A percentile compares a stretch with the other conserved stretches of the same genome.
These are phyloP conservation scores for Gleditsia sinensis DNA, from an alignment of 306 rosid genomes.

Conservation along the genomic window DNA sequence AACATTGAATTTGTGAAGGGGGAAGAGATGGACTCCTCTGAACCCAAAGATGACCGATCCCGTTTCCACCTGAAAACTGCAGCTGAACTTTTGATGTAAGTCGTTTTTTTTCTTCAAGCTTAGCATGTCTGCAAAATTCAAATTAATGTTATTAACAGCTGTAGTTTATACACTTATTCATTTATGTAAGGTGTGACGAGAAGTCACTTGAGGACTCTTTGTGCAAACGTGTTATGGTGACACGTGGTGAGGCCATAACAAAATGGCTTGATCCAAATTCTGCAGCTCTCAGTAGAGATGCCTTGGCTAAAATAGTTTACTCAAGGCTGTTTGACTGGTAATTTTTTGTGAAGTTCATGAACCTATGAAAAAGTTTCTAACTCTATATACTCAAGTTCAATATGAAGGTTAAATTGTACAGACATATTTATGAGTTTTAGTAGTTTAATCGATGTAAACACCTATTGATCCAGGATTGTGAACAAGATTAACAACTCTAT, in stretches of 20 bases:
- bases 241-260: conserved; percentile 92
- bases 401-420: neutral
- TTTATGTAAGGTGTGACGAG: conserved; percentile 74
- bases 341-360: conserved; percentile 33
- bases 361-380: neutral
- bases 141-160: conserved; percentile 25
- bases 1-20: conserved; percentile 87
- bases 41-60: conserved; percentile 83
- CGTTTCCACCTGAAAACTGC: conserved; percentile 74
- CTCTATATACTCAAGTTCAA: neutral
- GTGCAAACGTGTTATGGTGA: conserved; percentile 90
- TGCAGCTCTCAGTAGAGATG: conserved; percentile 86
- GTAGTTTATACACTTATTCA: conserved; percentile 1
- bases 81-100: conserved; percentile 87
- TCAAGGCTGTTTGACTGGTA: conserved; percentile 94
- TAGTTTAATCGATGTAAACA: conserved; percentile 27
- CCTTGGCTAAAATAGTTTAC: conserved; percentile 87
- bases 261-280: conserved; percentile 70
- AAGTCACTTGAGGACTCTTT: conserved; percentile 85
- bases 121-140: conserved; percentile 18
- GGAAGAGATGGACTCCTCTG: conserved; percentile 70
- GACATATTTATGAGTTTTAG: conserved; percentile 13
- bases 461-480: conserved; percentile 71
- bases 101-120: neutral
- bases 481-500: conserved; percentile 84